Conservation (phyloP, 768 basidiomycete species). For the Imleria badia region DNA sequence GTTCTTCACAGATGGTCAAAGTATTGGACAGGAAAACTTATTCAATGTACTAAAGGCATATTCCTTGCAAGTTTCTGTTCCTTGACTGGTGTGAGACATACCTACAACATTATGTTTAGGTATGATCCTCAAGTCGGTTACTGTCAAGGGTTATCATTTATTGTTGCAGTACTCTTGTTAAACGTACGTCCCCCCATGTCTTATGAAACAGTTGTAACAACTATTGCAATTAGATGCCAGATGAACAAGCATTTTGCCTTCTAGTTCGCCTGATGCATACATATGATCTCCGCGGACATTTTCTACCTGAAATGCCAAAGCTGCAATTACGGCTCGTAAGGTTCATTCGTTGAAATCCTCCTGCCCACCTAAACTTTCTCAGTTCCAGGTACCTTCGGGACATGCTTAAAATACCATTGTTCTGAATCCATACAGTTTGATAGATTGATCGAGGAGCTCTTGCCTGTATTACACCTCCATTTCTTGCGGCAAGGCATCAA, state of each 20-base stretch:
- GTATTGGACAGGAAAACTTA: constrained; percentile 94
- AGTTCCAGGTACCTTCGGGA: constrained; percentile 58
- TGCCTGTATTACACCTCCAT: constrained; percentile 92
- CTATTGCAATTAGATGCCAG: constrained; percentile 80
- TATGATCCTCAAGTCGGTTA: constrained; percentile 95
- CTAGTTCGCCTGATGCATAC: constrained; percentile 94
- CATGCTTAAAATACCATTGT: not conserved
- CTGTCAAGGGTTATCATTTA: constrained; percentile 95
- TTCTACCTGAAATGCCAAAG: constrained; percentile 99
- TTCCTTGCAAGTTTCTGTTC: constrained; percentile 62
- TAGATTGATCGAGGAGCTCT: constrained; percentile 85
- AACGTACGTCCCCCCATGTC: constrained; percentile 56
- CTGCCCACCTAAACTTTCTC: constrained; percentile 1
- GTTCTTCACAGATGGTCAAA: constrained; percentile 92
- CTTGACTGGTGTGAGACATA: not conserved
- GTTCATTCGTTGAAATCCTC: not conserved
- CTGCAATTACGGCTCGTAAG: constrained; percentile 86
- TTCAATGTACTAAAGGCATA: constrained; percentile 99
- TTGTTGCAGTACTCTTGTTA: constrained; percentile 89
- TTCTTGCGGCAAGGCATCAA: constrained; percentile 93
- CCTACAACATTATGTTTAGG: constrained; percentile 36
- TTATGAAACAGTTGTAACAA: not conserved
- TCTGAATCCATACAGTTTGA: constrained; percentile 67
- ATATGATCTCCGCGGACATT: constrained; percentile 94
- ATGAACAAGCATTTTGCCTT: constrained; percentile 97